Conservation (phyloP, 257 asterid species). For the Lycium ferocissimum region DNA sequence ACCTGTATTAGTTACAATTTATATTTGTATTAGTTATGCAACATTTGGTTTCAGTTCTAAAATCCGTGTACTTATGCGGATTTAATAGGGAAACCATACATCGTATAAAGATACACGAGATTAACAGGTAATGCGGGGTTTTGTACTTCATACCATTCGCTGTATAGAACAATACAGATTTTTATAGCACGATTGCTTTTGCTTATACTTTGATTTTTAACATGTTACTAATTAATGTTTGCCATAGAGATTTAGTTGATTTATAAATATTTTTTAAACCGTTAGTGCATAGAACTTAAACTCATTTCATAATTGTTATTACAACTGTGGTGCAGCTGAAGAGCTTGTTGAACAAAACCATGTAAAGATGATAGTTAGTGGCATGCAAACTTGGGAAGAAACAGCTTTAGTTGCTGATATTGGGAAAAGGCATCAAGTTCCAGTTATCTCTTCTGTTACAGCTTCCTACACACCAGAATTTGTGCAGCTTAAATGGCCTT, state of each 20-base stretch:
- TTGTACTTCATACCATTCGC: neutral
- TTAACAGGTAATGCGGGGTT: neutral
- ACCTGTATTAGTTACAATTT: neutral
- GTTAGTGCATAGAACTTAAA: neutral
- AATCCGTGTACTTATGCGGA: neutral
- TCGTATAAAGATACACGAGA: neutral
- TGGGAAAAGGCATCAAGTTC: conserved; percentile 45
- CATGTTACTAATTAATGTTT: neutral
- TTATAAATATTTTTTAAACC: neutral
- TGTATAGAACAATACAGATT: neutral
- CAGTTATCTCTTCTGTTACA: conserved; percentile 49
- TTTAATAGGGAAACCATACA: neutral
- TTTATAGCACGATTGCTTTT: neutral
- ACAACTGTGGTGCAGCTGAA: conserved; percentile 42
- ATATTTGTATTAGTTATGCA: neutral
- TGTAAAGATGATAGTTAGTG: conserved; percentile 42
- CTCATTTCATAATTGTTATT: neutral
- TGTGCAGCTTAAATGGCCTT: conserved; percentile 50
- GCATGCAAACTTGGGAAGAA: conserved; percentile 52
- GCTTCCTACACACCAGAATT: conserved; percentile 31
- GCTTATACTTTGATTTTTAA: neutral
- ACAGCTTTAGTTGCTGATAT: conserved; percentile 50
- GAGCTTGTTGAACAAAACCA: conserved; percentile 38
- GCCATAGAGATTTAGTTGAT: neutral
- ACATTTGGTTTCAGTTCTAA: rapidly evolving